Evolutionary conservation across 108 stramenopile species (phyloP).

Genomic region (Licmophora abbreviata): DNA sequence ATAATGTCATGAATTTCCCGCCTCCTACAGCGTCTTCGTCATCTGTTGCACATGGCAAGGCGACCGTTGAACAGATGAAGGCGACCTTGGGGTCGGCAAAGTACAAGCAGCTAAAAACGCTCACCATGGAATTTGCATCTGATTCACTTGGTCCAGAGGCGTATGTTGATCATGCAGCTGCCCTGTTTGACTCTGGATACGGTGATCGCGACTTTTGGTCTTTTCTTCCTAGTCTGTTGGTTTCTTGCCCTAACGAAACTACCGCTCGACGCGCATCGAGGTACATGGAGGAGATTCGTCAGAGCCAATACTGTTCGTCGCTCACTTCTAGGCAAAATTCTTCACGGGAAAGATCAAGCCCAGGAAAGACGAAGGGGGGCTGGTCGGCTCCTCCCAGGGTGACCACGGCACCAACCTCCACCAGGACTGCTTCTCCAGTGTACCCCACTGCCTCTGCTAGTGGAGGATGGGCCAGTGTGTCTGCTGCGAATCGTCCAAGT

Average conservation of each 20-base stretch:
- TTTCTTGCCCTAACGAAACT: constrained; percentile 51
- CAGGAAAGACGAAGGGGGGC: too few species aligned
- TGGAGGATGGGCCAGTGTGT: background rate
- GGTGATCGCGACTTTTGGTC: constrained; percentile 55
- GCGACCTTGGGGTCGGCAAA: constrained; percentile 45
- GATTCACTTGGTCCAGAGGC: constrained; percentile 40
- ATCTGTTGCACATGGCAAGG: constrained; percentile 33
- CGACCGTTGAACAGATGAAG: constrained; percentile 63
- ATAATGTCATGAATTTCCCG: constrained; percentile 34
- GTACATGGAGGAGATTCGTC: constrained; percentile 27
- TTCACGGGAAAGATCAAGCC: too few species aligned
- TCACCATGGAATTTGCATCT: constrained; percentile 63
- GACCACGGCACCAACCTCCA: background rate
- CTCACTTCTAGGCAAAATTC: too few species aligned
- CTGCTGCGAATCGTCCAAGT: constrained; percentile 5
- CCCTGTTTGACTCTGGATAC: constrained; percentile 63
- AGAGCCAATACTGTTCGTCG: too few species aligned
- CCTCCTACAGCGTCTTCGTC: constrained; percentile 29
- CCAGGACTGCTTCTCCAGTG: background rate
- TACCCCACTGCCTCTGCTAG: constrained; percentile 3
- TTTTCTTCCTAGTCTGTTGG: constrained; percentile 52
- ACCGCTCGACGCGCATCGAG: constrained; percentile 35
- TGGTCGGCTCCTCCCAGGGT: background rate
- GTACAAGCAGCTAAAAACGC: constrained; percentile 68
- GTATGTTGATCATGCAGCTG: constrained; percentile 60